Percentiles rank a stretch among this genome's conserved stretches.
These are phyloP conservation scores for Saccharum hybrid DNA, from an alignment of 202 grass and related monocot genomes.

Conservation along the genomic window DNA sequence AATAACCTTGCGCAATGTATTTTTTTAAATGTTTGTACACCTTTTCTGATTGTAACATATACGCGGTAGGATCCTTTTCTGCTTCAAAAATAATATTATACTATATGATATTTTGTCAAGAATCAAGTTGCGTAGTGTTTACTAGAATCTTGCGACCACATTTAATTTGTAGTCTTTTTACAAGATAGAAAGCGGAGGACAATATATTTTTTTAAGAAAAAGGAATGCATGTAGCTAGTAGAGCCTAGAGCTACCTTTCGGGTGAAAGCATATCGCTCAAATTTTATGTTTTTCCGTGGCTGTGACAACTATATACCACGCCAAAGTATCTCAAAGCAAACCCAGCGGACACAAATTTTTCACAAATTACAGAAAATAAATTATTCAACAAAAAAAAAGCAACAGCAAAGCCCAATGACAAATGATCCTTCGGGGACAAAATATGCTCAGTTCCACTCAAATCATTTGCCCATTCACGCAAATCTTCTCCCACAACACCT, in stretches of 20 bases:
- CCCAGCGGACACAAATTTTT: not conserved
- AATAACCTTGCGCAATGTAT: not conserved
- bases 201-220: not conserved
- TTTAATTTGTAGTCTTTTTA: not conserved
- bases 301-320: not conserved
- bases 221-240: not conserved
- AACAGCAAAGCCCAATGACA: not conserved
- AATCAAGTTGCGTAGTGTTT: not conserved
- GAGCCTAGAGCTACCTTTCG: not conserved
- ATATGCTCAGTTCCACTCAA: constrained; percentile 40
- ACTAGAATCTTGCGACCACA: not conserved
- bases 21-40: not conserved
- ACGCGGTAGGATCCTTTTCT: not conserved
- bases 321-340: not conserved
- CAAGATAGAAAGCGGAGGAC: not conserved
- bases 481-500: not conserved
- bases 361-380: not conserved
- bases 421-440: constrained; percentile 12
- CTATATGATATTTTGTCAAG: not conserved
- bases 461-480: not conserved
- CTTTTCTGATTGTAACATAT: not conserved
- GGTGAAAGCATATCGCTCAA: not conserved
- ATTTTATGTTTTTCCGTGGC: not conserved
- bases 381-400: not conserved
- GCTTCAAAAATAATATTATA: not conserved